Evolutionary conservation across 2,329 filamentous ascomycete genomes (phyloP), one percentile per base, ranked within the genome.

Genomic region (Aspergillus fijiensis): DNA sequence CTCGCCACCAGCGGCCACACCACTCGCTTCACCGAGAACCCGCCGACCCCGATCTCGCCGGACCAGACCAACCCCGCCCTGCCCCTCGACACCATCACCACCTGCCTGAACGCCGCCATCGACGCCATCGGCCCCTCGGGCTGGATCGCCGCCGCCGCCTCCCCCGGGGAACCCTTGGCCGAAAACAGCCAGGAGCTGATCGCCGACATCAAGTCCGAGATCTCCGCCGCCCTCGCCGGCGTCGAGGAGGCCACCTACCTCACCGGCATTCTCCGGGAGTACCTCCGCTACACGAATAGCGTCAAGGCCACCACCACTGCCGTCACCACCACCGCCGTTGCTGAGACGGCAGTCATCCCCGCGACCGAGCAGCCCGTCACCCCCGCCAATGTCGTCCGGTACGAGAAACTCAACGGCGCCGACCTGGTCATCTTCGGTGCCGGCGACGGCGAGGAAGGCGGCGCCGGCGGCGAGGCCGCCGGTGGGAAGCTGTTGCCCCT

Each of bases 401-500:
- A 73, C 59, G 74, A 75, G 65, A 76, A 76, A 53, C 65, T 75
- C 56, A 77, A 77, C 58, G 76, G 74, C 23, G 76, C 74, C 10
- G 72, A 77, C 48, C 69, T 78, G 52, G 62, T 76, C 59, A 63
- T 74, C 35, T 75, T 70, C 52, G 64, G 67, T 6, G 63, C 69
- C 10, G 62, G 64, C 29, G 70, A 71, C 50, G 64, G 63, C 11
- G 71, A 71, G n/a, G 71, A 73, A 52, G 67, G 69, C 23, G 65
- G 60, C 33, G 33, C 14, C 25, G 70, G 72, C 49, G 70, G 68
- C 29, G 74, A 77, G 49, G 69, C 66, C 3, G 67, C 69, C 52
- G 72, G 23, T 23, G 23, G 72, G 23, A 76, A 75, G 65, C 76
- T 89, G 68, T 78, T 96, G 55, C 92, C 92, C 9, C 77, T 96